Evolutionary conservation across 805 yeast species (phyloP), one percentile per base, ranked within the genome.

Genomic region (Candida nitratophila): DNA sequence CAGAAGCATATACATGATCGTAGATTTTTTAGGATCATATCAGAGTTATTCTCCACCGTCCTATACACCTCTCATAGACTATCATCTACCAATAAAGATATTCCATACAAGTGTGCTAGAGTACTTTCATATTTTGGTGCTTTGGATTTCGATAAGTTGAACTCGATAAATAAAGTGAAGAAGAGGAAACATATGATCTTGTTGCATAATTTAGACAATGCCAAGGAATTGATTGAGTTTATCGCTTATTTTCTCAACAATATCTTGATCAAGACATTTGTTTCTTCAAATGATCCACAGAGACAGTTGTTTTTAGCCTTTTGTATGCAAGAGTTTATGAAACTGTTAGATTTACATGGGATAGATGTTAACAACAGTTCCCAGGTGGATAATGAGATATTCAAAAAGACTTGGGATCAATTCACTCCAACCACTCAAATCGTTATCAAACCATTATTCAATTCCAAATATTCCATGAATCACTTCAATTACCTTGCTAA

Each of bases 201-300:
- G 4, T 69, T 82, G 0, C 73, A 76, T 37, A 85, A 86, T 54
- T 80, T 91, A 55, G 75, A 69, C 30, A 80, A 78, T 39, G 70
- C 68, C 22, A 60, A 59, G 4, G 96, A 90, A 52, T 76, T 77
- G n/a, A 67, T 77, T 2, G 70, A 68, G 12, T 87, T 91, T 54
- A 69, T 88, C 29, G 66, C 77, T 3, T 70, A 73, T 52, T 77
- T 90, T 40, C 67, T 90, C 30, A 82, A 86, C 47, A 73, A 76
- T 44, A 71, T 78, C 46, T 69, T 93, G n/a, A 83, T 90, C 9
- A 88, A 86, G 30, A 79, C 88, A 1, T 90, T 89, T 61, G 83
- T 95, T 79, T 89, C 96, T 0, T 83, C 96, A 1, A 85, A 83
- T 30, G 89, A 89, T 56, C 96, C 98, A 0, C 76, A 78, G 20